Percentiles rank a stretch among this genome's conserved stretches.
phyloP scores from a whole-genome alignment of 352 stramenopile genomes.

The Stephanocyclus meneghinianus region DNA sequence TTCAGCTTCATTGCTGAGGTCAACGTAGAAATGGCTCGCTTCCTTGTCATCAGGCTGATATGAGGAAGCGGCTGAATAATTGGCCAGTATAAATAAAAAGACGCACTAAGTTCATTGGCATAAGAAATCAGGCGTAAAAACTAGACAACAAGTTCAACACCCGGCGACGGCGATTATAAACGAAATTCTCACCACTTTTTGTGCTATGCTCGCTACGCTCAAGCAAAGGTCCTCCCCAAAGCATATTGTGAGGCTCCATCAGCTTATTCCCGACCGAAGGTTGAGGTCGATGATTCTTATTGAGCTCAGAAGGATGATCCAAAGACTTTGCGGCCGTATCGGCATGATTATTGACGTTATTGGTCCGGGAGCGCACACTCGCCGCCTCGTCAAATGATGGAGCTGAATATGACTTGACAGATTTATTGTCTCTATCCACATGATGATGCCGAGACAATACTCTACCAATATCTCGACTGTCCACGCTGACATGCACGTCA shows the following conservation, averaged over 20 bases:
- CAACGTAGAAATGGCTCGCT: not conserved
- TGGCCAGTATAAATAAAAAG: no score
- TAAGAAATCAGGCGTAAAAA: no score
- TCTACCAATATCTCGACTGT: not conserved
- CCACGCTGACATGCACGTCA: constrained; percentile 3
- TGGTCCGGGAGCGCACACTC: not conserved
- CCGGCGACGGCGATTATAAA: no score
- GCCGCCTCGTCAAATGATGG: constrained; percentile 20
- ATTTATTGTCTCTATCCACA: constrained; percentile 1
- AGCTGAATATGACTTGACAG: constrained; percentile 9
- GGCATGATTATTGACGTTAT: not conserved
- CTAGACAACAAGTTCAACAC: no score
- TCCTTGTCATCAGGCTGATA: no score
- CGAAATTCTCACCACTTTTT: no score
- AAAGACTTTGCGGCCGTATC: not conserved
- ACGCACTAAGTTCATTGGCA: no score
- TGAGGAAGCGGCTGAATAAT: no score
- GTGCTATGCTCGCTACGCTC: not conserved
- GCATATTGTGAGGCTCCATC: not conserved
- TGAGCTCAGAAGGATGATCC: not conserved
- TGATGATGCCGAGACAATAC: not conserved
- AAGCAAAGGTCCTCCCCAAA: constrained; percentile 15
- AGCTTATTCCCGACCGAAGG: not conserved
- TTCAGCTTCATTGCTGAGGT: constrained; percentile 7
- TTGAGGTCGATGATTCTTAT: not conserved